phyloP scores from a whole-genome alignment of 345 rosid species.

The Eutrema heterophyllum region DNA sequence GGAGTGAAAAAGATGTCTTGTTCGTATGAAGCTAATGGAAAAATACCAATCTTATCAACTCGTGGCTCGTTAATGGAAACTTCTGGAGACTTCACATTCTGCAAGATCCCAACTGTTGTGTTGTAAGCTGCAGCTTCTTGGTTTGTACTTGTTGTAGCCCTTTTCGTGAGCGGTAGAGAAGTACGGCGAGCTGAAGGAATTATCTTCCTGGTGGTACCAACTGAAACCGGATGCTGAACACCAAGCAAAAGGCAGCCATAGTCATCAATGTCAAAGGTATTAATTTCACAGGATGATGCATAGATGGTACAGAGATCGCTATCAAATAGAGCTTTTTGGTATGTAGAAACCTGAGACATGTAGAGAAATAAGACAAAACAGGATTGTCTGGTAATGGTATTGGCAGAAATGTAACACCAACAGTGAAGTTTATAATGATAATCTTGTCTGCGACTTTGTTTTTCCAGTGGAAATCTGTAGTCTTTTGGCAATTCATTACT shows the following conservation, averaged over 20 bases:
- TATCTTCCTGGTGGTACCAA: constrained; percentile 31
- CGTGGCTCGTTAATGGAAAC: constrained; percentile 83
- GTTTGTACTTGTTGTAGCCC: background rate
- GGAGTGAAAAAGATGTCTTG: constrained; percentile 42
- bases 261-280: background rate
- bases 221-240: constrained; percentile 46
- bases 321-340: background rate
- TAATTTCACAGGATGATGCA: background rate
- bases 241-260: background rate
- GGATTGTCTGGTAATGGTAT: background rate
- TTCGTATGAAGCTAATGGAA: constrained; percentile 71
- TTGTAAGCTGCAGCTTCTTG: constrained; percentile 19
- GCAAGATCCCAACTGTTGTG: constrained; percentile 45
- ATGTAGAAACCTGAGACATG: background rate
- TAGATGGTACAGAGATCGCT: background rate
- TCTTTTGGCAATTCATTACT: background rate
- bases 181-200: constrained; percentile 52
- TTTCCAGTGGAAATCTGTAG: too few relatives aligned
- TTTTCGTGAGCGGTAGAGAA: constrained; percentile 54
- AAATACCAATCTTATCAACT: constrained; percentile 81
- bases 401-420: too few relatives aligned
- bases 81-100: constrained; percentile 57
- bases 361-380: background rate
- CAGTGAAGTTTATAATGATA: background rate
- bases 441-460: background rate